phyloP scores from a whole-genome alignment of 306 rosid species.

The Echinosophora koreensis region DNA sequence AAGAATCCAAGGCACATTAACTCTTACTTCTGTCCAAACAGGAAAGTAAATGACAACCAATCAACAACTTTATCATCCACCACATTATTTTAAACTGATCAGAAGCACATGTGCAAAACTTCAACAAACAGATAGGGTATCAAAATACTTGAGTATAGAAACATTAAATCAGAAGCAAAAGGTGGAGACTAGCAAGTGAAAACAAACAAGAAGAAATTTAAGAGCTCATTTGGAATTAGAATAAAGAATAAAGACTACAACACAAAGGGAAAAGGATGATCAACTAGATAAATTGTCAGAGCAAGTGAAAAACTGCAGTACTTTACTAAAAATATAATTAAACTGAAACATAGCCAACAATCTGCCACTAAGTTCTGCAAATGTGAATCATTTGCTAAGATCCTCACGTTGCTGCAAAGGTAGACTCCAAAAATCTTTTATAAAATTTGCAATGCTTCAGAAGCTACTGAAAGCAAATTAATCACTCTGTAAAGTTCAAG shows the following conservation, averaged over 20 bases:
- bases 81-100: conserved; percentile 3
- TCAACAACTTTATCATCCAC: conserved; percentile 28
- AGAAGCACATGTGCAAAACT: conserved; percentile 36
- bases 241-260: conserved; percentile 25
- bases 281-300: conserved; percentile 11
- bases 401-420: conserved; percentile 32
- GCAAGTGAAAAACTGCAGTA: conserved; percentile 34
- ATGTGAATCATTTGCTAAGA: conserved; percentile 19
- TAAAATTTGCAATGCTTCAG: conserved; percentile 25
- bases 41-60: conserved; percentile 33
- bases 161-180: conserved; percentile 10
- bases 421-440: conserved; percentile 35
- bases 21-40: conserved; percentile 53
- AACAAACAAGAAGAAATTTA: conserved; percentile 7
- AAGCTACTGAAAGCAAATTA: conserved; percentile 31
- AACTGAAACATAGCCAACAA: conserved; percentile 21
- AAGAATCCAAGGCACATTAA: conserved; percentile 43
- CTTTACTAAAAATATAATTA: conserved; percentile 15
- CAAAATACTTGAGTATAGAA: conserved; percentile 26
- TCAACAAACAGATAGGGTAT: background rate
- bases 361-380: conserved; percentile 4
- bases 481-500: conserved; percentile 30
- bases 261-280: conserved; percentile 10
- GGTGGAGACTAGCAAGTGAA: background rate
- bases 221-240: conserved; percentile 28